These are phyloP conservation scores for Aspergillus brasiliensis DNA, from an alignment of 2,329 filamentous ascomycete genomes.

Conservation along the genomic window DNA sequence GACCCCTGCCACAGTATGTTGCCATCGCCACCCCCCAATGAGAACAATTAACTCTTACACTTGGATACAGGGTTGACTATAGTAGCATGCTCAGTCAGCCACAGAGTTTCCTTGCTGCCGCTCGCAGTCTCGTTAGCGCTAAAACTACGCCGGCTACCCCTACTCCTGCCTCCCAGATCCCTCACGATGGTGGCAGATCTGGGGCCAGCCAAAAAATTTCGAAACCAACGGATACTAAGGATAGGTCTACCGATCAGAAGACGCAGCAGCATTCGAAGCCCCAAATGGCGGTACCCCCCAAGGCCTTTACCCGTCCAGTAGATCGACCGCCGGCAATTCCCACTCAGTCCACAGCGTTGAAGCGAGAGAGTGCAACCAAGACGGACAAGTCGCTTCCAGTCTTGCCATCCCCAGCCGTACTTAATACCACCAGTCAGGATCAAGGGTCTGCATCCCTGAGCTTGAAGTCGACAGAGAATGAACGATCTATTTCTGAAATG, in stretches of 20 bases:
- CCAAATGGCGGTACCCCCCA: not conserved
- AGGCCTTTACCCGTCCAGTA: not conserved
- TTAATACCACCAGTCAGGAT: not conserved
- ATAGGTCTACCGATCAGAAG: not conserved
- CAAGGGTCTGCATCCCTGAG: not conserved
- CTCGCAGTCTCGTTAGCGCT: constrained; percentile 13
- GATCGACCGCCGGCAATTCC: not conserved
- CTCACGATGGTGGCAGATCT: constrained; percentile 10
- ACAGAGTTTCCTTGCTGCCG: constrained; percentile 19
- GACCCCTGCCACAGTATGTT: not conserved
- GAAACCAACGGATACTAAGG: not conserved
- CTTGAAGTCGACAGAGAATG: not conserved
- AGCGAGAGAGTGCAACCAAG: not conserved
- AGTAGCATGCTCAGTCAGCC: constrained; percentile 17
- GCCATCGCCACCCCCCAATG: not conserved
- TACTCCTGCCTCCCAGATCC: not conserved
- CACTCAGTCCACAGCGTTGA: not conserved
- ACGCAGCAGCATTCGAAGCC: not conserved
- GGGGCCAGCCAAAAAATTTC: not conserved
- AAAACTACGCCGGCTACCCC: constrained; percentile 2
- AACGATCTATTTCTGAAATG: not conserved
- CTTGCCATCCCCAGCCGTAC: not conserved
- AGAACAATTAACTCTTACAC: not conserved
- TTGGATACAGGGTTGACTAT: constrained; percentile 10
- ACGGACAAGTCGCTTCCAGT: not conserved